phyloP scores from a whole-genome alignment of 1,284 basidiomycete species.

The Ustilago bromivora region DNA sequence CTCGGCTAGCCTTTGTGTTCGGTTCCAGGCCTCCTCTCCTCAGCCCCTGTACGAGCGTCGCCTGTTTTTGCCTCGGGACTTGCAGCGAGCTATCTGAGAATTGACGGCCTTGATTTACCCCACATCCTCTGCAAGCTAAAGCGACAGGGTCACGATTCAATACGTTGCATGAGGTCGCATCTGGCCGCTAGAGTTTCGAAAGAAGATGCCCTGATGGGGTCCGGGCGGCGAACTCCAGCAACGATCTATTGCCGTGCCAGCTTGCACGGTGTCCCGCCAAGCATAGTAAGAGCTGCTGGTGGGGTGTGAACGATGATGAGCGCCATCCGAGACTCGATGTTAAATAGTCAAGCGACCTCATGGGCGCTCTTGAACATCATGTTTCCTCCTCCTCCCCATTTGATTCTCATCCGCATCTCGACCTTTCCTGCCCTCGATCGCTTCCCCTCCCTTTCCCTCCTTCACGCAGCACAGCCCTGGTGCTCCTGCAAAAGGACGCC shows the following conservation, averaged over 20 bases:
- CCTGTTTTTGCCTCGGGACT: neutral
- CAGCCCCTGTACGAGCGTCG: neutral
- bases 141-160: neutral
- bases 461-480: neutral
- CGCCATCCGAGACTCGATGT: neutral
- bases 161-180: neutral
- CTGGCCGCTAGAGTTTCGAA: neutral
- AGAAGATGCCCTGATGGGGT: neutral
- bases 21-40: neutral
- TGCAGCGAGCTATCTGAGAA: neutral
- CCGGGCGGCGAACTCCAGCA: neutral
- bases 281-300: neutral
- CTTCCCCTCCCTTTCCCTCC: neutral
- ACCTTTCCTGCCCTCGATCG: neutral
- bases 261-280: neutral
- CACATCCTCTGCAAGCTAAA: conserved; percentile 1
- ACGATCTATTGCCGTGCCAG: neutral
- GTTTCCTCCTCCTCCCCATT: neutral
- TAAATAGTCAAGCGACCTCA: neutral
- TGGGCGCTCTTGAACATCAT: neutral
- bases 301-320: neutral
- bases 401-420: neutral
- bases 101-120: neutral
- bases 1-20: neutral
- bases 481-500: neutral